Conservation (phyloP, 2,329 filamentous ascomycete species). For the Scedosporium dehoogii region DNA sequence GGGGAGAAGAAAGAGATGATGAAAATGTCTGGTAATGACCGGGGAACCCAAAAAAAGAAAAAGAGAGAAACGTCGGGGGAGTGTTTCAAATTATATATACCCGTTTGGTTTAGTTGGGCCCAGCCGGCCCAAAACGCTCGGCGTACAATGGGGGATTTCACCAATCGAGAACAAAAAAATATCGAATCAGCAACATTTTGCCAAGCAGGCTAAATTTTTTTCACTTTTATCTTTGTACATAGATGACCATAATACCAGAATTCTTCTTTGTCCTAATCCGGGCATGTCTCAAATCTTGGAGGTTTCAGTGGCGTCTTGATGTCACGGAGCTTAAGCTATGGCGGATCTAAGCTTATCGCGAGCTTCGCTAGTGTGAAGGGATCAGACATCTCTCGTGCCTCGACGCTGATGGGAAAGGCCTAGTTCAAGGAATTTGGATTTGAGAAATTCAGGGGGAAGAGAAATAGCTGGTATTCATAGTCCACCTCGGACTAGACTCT, state of each 20-base stretch:
- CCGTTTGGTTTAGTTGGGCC: not conserved
- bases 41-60: too few relatives aligned
- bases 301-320: not conserved
- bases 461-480: not conserved
- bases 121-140: not conserved
- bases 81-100: too few relatives aligned
- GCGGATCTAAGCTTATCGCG: not conserved
- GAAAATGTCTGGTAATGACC: not conserved
- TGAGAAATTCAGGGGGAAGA: not conserved
- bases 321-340: not conserved
- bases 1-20: not conserved
- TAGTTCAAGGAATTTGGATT: not conserved
- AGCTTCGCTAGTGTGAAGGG: too few relatives aligned
- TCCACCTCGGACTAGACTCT: not conserved
- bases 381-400: not conserved
- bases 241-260: not conserved
- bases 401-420: not conserved
- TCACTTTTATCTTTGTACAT: not conserved
- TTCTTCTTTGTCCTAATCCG: constrained; percentile 1
- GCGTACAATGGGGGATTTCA: not conserved
- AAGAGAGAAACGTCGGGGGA: too few relatives aligned
- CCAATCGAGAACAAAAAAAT: not conserved
- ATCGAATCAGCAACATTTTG: not conserved
- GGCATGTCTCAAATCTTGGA: not conserved
- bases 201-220: not conserved